Evolutionary conservation across 768 basidiomycete species (phyloP), one percentile per base, ranked within the genome.

Genomic region (Lanmaoa pseudosensibilis): DNA sequence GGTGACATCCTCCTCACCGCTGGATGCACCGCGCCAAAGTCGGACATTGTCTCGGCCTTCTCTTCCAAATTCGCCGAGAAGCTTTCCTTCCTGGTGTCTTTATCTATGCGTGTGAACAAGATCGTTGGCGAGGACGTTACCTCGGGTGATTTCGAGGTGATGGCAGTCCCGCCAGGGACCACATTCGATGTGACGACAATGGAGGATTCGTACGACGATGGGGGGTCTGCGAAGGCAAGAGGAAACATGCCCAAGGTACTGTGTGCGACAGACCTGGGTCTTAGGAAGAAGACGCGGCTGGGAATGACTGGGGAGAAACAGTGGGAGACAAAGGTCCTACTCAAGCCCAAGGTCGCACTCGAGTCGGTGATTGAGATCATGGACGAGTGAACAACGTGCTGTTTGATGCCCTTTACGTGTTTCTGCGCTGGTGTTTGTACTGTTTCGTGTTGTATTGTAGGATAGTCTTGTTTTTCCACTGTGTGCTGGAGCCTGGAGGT

Each of bases 101-200:
- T 75, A 6, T 80, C 83, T 2, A 71, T 80, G 54, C 74, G 74
- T 9, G 68, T 86, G 54, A 83, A 83, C 53, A 70, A 70, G 60
- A 68, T 72, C 30, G 52, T 72, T 2, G 59, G 67, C 10, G 67
- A 69, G 39, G 71, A 72, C 13, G 61, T 65, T 18, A 74, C 69
- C 1, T 74, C 67, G 0, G 72, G 69, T 1, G 68, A 71, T 54
- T 63, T 72, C 5, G 71, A 73, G 47, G 68, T 72, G 16, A 52
- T 71, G 47, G 62, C 69, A 0, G 52, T 72, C 9, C 53, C 45
- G 10, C 68, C 72, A 3, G 62, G 48, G 13, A 58, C 69, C 2
- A 49, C 56, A 12, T 74, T 67, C 18, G 73, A 74, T 50, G 15
- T 2, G 5, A n/a, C 15, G 37, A 57, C 36, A 30, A 72, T 72